Conservation (phyloP, 1,284 basidiomycete species). For the Boletus semigastroideus region DNA sequence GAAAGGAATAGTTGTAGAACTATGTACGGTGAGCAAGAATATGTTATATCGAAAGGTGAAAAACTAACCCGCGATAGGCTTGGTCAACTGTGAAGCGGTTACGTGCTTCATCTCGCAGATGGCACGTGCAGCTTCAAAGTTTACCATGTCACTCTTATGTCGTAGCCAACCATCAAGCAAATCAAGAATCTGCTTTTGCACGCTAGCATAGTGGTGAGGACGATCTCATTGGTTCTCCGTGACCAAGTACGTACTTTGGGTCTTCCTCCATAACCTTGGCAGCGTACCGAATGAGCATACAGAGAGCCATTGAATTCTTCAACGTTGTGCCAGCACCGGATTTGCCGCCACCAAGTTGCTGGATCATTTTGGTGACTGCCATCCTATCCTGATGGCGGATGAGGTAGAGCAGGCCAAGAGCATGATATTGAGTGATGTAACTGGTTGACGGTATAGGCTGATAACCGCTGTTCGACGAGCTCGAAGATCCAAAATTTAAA, state of each 20-base stretch:
- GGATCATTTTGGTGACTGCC: conserved; percentile 99
- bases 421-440: conserved; percentile 97
- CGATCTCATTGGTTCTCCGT: background rate
- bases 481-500: conserved; percentile 63
- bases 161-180: conserved; percentile 93
- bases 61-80: conserved; percentile 79
- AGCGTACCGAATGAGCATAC: conserved; percentile 98
- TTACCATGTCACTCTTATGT: conserved; percentile 99
- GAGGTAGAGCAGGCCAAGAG: conserved; percentile 90
- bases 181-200: conserved; percentile 92
- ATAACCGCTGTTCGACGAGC: conserved; percentile 58
- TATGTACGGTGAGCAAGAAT: conserved; percentile 29
- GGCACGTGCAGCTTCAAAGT: conserved; percentile 96
- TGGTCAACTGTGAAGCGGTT: conserved; percentile 74
- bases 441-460: conserved; percentile 85
- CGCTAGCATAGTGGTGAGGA: conserved; percentile 42
- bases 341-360: conserved; percentile 90
- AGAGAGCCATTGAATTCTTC: conserved; percentile 97
- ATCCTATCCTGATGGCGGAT: conserved; percentile 98
- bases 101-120: conserved; percentile 96
- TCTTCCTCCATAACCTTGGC: conserved; percentile 99
- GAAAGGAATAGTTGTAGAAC: conserved; percentile 93
- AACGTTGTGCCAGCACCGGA: conserved; percentile 80
- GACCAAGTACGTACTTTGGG: conserved; percentile 71
- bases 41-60: conserved; percentile 2